Evolutionary conservation across 441 rosid genomes (phyloP).

Genomic region (Croton setiger): DNA sequence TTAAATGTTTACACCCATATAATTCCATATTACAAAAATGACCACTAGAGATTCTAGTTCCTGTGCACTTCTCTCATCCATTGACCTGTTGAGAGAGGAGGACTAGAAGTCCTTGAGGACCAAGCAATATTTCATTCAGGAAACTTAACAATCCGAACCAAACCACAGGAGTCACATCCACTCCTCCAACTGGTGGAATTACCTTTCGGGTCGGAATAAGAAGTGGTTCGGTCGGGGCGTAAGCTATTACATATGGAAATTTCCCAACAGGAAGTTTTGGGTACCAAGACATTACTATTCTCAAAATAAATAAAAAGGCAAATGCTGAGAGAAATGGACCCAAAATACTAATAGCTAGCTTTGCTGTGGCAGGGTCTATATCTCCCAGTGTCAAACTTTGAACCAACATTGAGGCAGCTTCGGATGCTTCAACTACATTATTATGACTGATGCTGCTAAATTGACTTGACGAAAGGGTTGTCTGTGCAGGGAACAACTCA

Average conservation of each 20-base stretch:
- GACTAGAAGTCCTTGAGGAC: constrained; percentile 87
- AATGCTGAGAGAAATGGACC: constrained; percentile 78
- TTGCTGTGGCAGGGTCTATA: constrained; percentile 73
- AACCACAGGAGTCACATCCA: constrained; percentile 87
- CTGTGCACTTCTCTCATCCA: constrained; percentile 12
- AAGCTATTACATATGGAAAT: constrained; percentile 81
- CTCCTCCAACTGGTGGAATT: constrained; percentile 91
- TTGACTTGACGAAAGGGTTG: too few species aligned
- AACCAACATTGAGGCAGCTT: constrained; percentile 22
- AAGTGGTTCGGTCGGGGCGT: constrained; percentile 91
- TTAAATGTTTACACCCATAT: neutral
- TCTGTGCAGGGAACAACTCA: too few species aligned
- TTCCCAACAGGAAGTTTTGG: constrained; percentile 82
- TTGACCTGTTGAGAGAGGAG: constrained; percentile 55
- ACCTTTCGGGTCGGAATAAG: constrained; percentile 67
- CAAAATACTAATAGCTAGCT: constrained; percentile 58
- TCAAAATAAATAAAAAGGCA: constrained; percentile 62
- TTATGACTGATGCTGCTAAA: too few species aligned
- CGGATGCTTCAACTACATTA: constrained; percentile 10
- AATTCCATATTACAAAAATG: neutral
- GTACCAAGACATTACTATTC: constrained; percentile 96
- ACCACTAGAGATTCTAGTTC: neutral
- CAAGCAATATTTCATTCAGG: constrained; percentile 77
- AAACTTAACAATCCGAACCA: constrained; percentile 86
- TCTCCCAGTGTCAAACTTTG: constrained; percentile 44